phyloP scores from a whole-genome alignment of 345 rosid genomes.

The Eucalyptus marginata region DNA sequence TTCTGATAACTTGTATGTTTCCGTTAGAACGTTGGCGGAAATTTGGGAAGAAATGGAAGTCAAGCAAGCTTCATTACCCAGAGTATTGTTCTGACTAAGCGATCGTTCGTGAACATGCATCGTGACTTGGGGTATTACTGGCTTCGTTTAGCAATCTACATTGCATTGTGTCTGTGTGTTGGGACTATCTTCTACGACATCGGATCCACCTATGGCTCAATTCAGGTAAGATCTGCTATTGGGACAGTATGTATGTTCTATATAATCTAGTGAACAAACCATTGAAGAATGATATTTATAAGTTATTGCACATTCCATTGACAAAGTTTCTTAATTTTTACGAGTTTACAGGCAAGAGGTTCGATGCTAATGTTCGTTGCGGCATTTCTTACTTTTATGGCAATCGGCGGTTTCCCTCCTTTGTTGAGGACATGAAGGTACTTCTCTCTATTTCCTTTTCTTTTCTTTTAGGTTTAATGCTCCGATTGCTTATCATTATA shows the following conservation, averaged over 20 bases:
- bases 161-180: constrained; percentile 32
- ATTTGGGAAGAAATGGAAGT: constrained; percentile 3
- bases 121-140: constrained; percentile 57
- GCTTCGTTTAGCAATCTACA: constrained; percentile 44
- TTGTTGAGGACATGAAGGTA: constrained; percentile 55
- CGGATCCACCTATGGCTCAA: constrained; percentile 28
- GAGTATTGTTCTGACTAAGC: constrained; percentile 21
- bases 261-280: neutral
- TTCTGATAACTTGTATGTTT: neutral
- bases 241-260: neutral
- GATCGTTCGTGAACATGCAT: constrained; percentile 52
- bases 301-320: neutral
- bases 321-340: neutral
- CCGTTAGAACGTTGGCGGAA: neutral
- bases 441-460: neutral
- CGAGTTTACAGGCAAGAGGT: constrained; percentile 20
- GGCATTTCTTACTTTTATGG: constrained; percentile 40
- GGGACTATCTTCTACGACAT: constrained; percentile 19
- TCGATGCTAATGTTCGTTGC: constrained; percentile 30
- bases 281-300: neutral
- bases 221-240: constrained; percentile 18
- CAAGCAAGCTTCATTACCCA: constrained; percentile 26
- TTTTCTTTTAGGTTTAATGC: neutral
- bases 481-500: neutral
- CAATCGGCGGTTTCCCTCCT: constrained; percentile 47